Conservation (phyloP, 768 basidiomycete genomes). For the Russula abietina region DNA sequence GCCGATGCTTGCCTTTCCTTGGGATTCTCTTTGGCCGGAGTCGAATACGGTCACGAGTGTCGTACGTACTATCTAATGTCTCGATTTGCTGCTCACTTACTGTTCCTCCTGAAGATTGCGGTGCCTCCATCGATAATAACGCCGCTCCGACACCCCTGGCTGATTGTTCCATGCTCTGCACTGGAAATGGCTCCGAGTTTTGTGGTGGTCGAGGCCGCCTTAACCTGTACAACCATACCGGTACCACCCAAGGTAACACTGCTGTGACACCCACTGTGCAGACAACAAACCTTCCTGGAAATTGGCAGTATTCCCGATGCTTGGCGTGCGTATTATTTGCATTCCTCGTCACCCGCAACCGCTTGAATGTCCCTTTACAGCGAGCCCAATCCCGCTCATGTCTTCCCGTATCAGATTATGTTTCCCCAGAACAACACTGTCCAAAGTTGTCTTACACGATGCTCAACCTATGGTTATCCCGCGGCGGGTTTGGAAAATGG, state of each 20-base stretch:
- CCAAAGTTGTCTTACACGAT: slow-evolving; percentile 58
- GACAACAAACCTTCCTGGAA: slow-evolving; percentile 54
- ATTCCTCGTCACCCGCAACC: not conserved
- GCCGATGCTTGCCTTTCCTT: slow-evolving; percentile 54
- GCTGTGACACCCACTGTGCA: slow-evolving; percentile 51
- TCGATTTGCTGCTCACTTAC: not conserved
- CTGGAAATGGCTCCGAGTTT: slow-evolving; percentile 55
- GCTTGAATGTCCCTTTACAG: slow-evolving; percentile 31
- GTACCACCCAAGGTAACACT: slow-evolving; percentile 55
- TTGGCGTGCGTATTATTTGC: slow-evolving; percentile 41
- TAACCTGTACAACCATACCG: slow-evolving; percentile 66
- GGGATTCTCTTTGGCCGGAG: slow-evolving; percentile 38
- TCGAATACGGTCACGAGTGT: slow-evolving; percentile 46
- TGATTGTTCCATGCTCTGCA: slow-evolving; percentile 63
- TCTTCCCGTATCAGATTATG: slow-evolving; percentile 59
- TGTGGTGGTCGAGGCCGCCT: slow-evolving; percentile 69
- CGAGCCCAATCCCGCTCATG: slow-evolving; percentile 38
- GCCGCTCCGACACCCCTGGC: slow-evolving; percentile 41
- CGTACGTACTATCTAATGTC: slow-evolving; percentile 33
- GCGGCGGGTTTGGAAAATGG: slow-evolving; percentile 66
- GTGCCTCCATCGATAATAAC: slow-evolving; percentile 39
- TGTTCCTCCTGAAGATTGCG: slow-evolving; percentile 41
- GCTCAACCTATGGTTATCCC: slow-evolving; percentile 64
- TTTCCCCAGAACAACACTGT: slow-evolving; percentile 59
- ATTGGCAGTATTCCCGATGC: slow-evolving; percentile 64